Evolutionary conservation across 1,284 basidiomycete species (phyloP).

Genomic region (Boletus sp.): DNA sequence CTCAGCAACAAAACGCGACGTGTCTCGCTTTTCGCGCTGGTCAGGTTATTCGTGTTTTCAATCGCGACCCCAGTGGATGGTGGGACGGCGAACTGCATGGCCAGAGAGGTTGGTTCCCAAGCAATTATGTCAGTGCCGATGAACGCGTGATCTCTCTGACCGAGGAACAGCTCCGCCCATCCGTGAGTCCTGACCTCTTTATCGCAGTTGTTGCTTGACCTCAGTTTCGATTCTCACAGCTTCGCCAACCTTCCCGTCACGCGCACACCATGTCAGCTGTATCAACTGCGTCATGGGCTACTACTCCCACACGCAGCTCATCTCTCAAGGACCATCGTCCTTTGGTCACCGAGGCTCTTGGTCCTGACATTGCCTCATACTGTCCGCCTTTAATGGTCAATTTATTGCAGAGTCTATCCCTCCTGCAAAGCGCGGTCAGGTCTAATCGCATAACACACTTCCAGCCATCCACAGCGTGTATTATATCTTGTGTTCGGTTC

Average conservation of each 20-base stretch:
- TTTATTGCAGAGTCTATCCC: slow-evolving; percentile 78
- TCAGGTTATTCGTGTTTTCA: slow-evolving; percentile 86
- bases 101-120: slow-evolving; percentile 97
- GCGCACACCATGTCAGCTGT: slow-evolving; percentile 46
- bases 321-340: slow-evolving; percentile 41
- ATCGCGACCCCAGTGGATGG: slow-evolving; percentile 89
- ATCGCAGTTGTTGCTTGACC: not conserved
- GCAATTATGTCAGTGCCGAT: slow-evolving; percentile 76
- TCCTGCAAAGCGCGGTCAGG: slow-evolving; percentile 82
- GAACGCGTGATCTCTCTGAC: slow-evolving; percentile 47
- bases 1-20: slow-evolving; percentile 67
- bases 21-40: slow-evolving; percentile 88
- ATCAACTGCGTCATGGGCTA: slow-evolving; percentile 55
- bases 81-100: slow-evolving; percentile 95
- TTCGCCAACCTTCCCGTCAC: slow-evolving; percentile 36
- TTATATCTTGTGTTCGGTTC: slow-evolving; percentile 92
- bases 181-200: slow-evolving; percentile 37
- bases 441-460: slow-evolving; percentile 77
- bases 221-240: slow-evolving; percentile 14
- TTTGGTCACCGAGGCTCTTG: slow-evolving; percentile 43
- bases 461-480: slow-evolving; percentile 79
- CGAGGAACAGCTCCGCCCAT: slow-evolving; percentile 46
- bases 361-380: slow-evolving; percentile 51
- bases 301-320: slow-evolving; percentile 36
- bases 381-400: slow-evolving; percentile 73